A percentile compares a stretch with the other conserved stretches of the same genome.
These are phyloP conservation scores for Aspergillus sp. DNA, from an alignment of 2,329 filamentous ascomycete genomes.

Conservation along the genomic window DNA sequence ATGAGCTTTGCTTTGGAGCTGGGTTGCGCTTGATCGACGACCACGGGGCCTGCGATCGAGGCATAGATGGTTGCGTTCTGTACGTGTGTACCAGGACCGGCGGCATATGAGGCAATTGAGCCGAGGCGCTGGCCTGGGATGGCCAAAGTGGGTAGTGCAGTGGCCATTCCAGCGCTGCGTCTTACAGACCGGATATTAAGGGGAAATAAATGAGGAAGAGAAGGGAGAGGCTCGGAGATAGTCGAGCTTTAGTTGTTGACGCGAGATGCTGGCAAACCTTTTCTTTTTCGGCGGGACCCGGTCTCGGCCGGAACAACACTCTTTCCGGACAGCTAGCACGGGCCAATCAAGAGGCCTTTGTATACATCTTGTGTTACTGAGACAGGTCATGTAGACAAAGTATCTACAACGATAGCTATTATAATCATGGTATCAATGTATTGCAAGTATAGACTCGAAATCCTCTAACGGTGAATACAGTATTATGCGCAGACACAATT, in stretches of 20 bases:
- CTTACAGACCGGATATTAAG: neutral
- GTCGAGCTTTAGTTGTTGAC: neutral
- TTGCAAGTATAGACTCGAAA: constrained; percentile 29
- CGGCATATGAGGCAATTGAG: constrained; percentile 63
- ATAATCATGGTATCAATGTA: constrained; percentile 21
- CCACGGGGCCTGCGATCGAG: constrained; percentile 75
- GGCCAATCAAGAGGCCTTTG: neutral
- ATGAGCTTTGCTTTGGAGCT: constrained; percentile 40
- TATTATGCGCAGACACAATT: constrained; percentile 31
- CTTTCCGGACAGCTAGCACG: neutral
- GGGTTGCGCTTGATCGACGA: constrained; percentile 51
- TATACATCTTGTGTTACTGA: too few species aligned
- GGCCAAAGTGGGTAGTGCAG: constrained; percentile 54
- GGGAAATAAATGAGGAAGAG: neutral
- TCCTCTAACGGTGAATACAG: constrained; percentile 32
- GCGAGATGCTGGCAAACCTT: neutral
- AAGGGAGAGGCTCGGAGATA: neutral
- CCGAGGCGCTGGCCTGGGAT: constrained; percentile 84
- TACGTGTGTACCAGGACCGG: constrained; percentile 83
- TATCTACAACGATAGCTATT: neutral
- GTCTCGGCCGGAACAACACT: constrained; percentile 2
- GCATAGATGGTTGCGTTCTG: constrained; percentile 74
- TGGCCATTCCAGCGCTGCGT: constrained; percentile 27
- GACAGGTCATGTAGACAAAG: too few species aligned
- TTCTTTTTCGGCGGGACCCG: neutral